Percentiles rank a stretch among this genome's conserved stretches.
phyloP scores from a whole-genome alignment of 768 basidiomycete genomes.

The Mrakia blollopis region DNA sequence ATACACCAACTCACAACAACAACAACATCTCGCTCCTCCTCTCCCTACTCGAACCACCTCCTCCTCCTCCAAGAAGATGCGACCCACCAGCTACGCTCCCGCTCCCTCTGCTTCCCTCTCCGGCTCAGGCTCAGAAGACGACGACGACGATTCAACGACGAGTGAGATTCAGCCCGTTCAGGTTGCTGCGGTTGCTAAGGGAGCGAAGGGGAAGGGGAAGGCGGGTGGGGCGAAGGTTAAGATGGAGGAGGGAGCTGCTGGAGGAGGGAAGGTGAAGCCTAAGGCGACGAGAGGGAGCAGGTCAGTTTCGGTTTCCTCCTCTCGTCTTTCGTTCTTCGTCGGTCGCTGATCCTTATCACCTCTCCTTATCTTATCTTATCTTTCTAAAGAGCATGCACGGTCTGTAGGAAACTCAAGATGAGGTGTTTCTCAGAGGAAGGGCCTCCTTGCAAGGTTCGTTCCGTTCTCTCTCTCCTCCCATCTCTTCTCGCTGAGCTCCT shows the following conservation, averaged over 20 bases:
- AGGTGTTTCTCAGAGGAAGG: slow-evolving; percentile 86
- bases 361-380: too few species aligned
- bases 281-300: slow-evolving; percentile 31
- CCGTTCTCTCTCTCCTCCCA: neutral
- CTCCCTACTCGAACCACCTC: neutral
- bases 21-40: too few species aligned
- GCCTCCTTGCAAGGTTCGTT: slow-evolving; percentile 66
- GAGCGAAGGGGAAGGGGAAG: slow-evolving; percentile 18
- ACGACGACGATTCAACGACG: neutral
- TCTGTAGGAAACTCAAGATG: slow-evolving; percentile 88
- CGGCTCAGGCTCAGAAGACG: neutral
- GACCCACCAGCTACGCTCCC: neutral
- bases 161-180: neutral
- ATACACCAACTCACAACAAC: neutral
- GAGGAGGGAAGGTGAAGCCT: slow-evolving; percentile 4
- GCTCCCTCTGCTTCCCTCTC: neutral
- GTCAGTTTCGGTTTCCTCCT: slow-evolving; percentile 5
- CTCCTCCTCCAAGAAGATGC: neutral
- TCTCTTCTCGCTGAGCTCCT: neutral
- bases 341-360: neutral
- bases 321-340: neutral
- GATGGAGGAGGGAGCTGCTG: neutral
- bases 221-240: neutral
- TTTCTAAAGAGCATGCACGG: slow-evolving; percentile 71
- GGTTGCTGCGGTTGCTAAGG: too few species aligned